Evolutionary conservation across 2,329 filamentous ascomycete genomes (phyloP), one percentile per base, ranked within the genome.

Genomic region (Colletotrichum musicola): DNA sequence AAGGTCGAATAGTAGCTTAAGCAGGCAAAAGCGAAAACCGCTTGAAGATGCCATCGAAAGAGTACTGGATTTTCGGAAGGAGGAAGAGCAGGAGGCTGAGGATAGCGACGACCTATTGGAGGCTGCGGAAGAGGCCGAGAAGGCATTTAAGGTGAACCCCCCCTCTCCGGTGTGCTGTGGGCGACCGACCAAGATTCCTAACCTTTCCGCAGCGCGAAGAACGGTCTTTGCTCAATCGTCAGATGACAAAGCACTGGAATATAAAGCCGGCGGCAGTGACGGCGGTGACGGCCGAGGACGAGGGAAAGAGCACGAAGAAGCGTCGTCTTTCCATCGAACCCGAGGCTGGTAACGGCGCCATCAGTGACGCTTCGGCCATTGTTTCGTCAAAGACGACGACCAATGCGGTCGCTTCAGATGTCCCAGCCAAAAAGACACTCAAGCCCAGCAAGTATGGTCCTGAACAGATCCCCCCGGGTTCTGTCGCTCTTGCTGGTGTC

Each of bases 21-120:
- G 93, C 71, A 86, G 96, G 22, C 90, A 92, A 72, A 94, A 93
- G 46, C 97, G 96, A 79, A 91, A 90, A 69, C 84, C 92, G 0
- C 82, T 98, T 1, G 93, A 97, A 77, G 93, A 96, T 71, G 92
- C 92, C 42, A 93, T 98, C 71, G 94, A 97, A 70, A 86, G 93
- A 7, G 93, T 95, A 0, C 82, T 98, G 16, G 88, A 90, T 7
- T 89, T 94, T 18, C 83, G 95, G 5, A 91, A 90, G 72, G 89
- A 93, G 72, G 87, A 90, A 68, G 78, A 83, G 14, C 86, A 83
- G 54, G 86, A 87, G 25, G 86, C 83, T 57, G 86, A 87, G 30
- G 87, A 86, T 4, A 82, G 84, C 35, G 85, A 72, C 57, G 86
- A 88, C 40, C 82, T 82, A 2, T 83, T 86, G 20, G 83, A 85